Conservation (phyloP, 176 grass and related monocot species). For the Triticum timopheevii region DNA sequence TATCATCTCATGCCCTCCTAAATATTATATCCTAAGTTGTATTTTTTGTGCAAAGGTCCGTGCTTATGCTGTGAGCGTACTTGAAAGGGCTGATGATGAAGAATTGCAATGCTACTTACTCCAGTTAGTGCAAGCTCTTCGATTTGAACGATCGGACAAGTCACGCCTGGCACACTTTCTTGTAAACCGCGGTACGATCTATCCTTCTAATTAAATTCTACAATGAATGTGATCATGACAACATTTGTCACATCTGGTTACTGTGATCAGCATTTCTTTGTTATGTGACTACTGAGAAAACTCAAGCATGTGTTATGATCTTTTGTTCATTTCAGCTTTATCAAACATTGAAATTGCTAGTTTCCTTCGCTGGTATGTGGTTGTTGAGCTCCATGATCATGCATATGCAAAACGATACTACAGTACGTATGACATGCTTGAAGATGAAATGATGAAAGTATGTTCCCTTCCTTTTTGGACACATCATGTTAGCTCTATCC, state of each 20-base stretch:
- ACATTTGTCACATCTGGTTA: constrained; percentile 6
- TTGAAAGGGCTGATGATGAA: constrained; percentile 96
- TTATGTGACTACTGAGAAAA: neutral
- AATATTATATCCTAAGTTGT: neutral
- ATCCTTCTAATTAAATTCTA: constrained; percentile 7
- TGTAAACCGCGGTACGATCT: constrained; percentile 76
- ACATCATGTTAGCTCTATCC: constrained; percentile 2
- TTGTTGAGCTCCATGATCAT: constrained; percentile 84
- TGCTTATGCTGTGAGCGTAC: constrained; percentile 86
- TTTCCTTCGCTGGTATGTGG: constrained; percentile 94
- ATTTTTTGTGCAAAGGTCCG: constrained; percentile 64
- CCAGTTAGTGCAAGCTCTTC: constrained; percentile 96
- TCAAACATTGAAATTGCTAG: constrained; percentile 99
- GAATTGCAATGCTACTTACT: constrained; percentile 96
- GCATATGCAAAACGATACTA: constrained; percentile 83
- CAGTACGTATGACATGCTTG: constrained; percentile 85
- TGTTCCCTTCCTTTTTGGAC: constrained; percentile 6
- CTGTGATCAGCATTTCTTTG: neutral
- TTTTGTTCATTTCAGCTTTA: constrained; percentile 54
- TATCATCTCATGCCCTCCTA: constrained; percentile 21
- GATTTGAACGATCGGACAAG: constrained; percentile 96
- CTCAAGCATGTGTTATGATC: neutral
- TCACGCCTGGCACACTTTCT: constrained; percentile 88
- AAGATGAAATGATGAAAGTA: constrained; percentile 96
- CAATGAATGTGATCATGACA: neutral